Evolutionary conservation across 176 grass and related monocot genomes (phyloP), one percentile per base, ranked within the genome.

Genomic region (Musa itinerans): DNA sequence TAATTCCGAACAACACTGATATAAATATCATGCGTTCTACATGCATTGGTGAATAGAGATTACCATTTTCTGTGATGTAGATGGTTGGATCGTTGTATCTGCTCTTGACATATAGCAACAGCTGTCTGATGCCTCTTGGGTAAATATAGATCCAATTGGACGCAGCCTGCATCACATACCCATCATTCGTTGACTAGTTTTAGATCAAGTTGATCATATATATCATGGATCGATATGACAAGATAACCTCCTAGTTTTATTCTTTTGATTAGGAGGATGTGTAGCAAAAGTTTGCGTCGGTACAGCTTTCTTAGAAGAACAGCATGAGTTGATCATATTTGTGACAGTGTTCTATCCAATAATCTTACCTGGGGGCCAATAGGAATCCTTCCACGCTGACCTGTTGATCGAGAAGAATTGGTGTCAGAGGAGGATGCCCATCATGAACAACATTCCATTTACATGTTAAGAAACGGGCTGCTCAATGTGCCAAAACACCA

Each of bases 21-120:
- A 43, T 6, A 43, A 43, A 43, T 6, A 43, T 43, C 34, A 43
- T 43, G 34, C 29, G 29, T 34, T 34, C 29, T 34, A 34, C 29
- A 2, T 34, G 29, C 34, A 43, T 43, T 43, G 3, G 12, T 16
- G 25, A 74, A 17, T 34, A 12, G 55, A 11, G 2, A 25, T 22
- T 84, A 98, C 94, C 94, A 70, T 98, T 93, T 80, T 98, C 88
- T 75, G 90, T 98, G 43, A 98, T 86, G 80, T 98, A 93, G 86
- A 98, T 84, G 48, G 52, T 74, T 48, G 94, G 87, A 54, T 91
- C 93, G 72, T 91, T 87, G 76, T 98, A 98, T 70, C 72, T 85
- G 69, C 78, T 84, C 80, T 87, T 93, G 54, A 86, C 85, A 74
- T 98, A 89, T 19, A 83, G 68, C 54, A 93, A 75, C 14, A 93